These are phyloP conservation scores for Monilinia fructicola DNA, from an alignment of 2,329 filamentous ascomycete genomes.

Conservation along the genomic window DNA sequence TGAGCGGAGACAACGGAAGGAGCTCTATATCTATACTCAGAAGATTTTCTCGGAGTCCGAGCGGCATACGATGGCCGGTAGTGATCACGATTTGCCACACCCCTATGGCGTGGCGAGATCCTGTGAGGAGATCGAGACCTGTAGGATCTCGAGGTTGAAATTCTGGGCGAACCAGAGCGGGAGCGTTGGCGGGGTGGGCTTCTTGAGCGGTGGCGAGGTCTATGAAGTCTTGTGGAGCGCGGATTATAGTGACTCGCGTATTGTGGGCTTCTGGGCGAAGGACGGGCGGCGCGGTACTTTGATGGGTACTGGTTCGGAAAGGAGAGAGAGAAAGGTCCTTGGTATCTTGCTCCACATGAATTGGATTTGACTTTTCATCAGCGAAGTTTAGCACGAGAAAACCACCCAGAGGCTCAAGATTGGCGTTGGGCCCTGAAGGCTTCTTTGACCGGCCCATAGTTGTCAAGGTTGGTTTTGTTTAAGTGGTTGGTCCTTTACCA, in stretches of 20 bases:
- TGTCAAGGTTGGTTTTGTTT: not conserved
- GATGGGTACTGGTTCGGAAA: not conserved
- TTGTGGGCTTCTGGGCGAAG: no score
- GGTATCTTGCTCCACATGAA: not conserved
- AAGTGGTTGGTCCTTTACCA: not conserved
- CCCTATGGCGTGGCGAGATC: not conserved
- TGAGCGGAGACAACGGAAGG: not conserved
- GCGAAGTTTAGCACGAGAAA: not conserved
- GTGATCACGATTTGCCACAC: not conserved
- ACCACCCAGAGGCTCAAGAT: constrained; percentile 1
- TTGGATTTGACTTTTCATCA: not conserved
- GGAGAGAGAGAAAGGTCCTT: not conserved
- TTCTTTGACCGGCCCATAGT: not conserved
- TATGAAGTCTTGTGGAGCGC: not conserved
- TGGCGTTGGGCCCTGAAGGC: not conserved
- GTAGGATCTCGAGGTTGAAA: not conserved
- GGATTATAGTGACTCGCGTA: not conserved
- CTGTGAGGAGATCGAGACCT: constrained; percentile 4
- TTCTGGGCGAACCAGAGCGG: not conserved
- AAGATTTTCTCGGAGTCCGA: not conserved
- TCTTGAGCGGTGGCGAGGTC: not conserved
- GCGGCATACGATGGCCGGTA: not conserved
- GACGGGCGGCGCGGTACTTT: no score
- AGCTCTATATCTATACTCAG: not conserved
- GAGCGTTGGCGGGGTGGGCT: not conserved